Conservation (phyloP, 805 yeast genomes). For the Maudiozyma pseudohumilis region DNA sequence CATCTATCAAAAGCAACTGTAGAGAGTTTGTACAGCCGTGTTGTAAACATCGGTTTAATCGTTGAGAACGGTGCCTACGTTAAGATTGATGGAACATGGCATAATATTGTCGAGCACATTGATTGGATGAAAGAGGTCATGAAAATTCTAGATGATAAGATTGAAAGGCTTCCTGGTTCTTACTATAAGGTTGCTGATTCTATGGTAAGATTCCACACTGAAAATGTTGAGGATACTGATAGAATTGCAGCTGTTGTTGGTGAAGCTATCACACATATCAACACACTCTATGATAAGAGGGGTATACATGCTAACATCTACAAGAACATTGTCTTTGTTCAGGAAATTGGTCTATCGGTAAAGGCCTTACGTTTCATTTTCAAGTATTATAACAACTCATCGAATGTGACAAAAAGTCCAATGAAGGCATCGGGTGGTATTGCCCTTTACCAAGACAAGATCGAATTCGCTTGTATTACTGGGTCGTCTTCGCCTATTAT, state of each 20-base stretch:
- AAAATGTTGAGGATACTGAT: slow-evolving; percentile 50
- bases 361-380: slow-evolving; percentile 49
- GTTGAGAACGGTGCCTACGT: slow-evolving; percentile 88
- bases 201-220: slow-evolving; percentile 66
- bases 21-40: slow-evolving; percentile 56
- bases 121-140: slow-evolving; percentile 32
- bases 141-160: slow-evolving; percentile 30
- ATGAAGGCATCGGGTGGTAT: slow-evolving; percentile 13
- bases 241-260: slow-evolving; percentile 64
- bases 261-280: slow-evolving; percentile 74
- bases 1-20: slow-evolving; percentile 53
- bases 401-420: slow-evolving; percentile 18
- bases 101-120: slow-evolving; percentile 46
- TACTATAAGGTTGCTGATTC: slow-evolving; percentile 65
- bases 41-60: slow-evolving; percentile 65
- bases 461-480: slow-evolving; percentile 43
- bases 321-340: slow-evolving; percentile 58
- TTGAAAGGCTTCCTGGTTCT: slow-evolving; percentile 75
- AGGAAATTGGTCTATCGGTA: slow-evolving; percentile 48
- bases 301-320: slow-evolving; percentile 71
- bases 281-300: slow-evolving; percentile 55
- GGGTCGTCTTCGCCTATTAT: slow-evolving; percentile 64
- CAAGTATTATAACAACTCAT: slow-evolving; percentile 26
- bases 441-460: slow-evolving; percentile 14
- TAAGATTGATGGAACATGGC: slow-evolving; percentile 49